Conservation (phyloP, 78 protist genomes). For the Pigoraptor vietnamica region DNA sequence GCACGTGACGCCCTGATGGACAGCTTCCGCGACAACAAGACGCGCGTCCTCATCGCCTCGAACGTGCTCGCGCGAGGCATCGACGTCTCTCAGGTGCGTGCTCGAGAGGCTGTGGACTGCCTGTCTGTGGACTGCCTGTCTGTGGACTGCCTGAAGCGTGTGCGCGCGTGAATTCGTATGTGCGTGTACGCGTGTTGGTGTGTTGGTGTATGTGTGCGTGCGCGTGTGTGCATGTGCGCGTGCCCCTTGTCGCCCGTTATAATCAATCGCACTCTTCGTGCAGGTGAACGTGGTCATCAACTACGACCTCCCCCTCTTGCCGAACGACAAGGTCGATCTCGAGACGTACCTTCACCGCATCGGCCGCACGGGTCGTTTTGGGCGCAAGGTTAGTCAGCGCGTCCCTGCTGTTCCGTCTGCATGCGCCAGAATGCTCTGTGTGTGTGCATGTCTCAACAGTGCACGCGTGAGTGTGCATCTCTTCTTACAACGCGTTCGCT, state of each 20-base stretch:
- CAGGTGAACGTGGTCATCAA: slow-evolving; percentile 44
- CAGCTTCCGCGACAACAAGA: slow-evolving; percentile 26
- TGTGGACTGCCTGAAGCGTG: too few relatives aligned
- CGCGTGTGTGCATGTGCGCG: background rate
- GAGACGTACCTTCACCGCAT: slow-evolving; percentile 51
- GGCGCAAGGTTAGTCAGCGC: background rate
- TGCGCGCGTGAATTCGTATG: too few relatives aligned
- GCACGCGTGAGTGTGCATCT: background rate
- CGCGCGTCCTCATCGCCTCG: slow-evolving; percentile 38
- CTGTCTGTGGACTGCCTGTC: too few relatives aligned
- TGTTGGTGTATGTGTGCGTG: background rate
- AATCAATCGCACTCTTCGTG: background rate
- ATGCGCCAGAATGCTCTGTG: too few relatives aligned
- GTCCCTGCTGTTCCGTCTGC: too few relatives aligned
- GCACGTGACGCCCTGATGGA: slow-evolving; percentile 21
- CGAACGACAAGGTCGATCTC: background rate
- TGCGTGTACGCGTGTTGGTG: background rate
- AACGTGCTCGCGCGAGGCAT: slow-evolving; percentile 53
- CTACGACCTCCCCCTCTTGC: slow-evolving; percentile 24
- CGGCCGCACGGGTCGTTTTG: slow-evolving; percentile 58
- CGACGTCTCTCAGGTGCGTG: slow-evolving; percentile 34
- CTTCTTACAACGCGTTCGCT: too few relatives aligned
- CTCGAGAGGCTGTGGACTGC: too few relatives aligned
- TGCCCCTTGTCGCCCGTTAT: background rate
- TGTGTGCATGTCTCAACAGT: background rate